A percentile compares a stretch with the other conserved stretches of the same genome.
Conservation (phyloP, 495 filamentous ascomycete genomes). For the Durotheca rogersii region DNA sequence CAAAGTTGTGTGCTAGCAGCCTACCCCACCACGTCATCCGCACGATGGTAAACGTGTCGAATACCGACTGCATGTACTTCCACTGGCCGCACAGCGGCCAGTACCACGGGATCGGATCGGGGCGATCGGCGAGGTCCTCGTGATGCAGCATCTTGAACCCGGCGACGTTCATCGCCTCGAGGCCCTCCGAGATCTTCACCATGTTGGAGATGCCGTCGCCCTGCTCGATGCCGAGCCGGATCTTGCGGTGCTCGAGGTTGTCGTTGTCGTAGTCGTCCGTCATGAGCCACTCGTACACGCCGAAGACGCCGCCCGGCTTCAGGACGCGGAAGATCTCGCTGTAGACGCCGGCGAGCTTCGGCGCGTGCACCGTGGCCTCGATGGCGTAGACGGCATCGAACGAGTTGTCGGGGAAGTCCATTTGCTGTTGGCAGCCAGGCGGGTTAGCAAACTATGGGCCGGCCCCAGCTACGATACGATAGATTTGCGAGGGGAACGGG, state of each 20-base stretch:
- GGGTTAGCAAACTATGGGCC: not conserved
- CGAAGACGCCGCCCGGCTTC: slow-evolving; percentile 94
- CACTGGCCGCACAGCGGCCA: slow-evolving; percentile 82
- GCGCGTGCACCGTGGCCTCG: slow-evolving; percentile 95
- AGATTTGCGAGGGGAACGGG: too few species aligned
- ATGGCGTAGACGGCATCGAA: slow-evolving; percentile 99
- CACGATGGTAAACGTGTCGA: slow-evolving; percentile 80
- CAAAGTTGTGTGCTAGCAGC: slow-evolving; percentile 70
- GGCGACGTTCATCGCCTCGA: slow-evolving; percentile 82
- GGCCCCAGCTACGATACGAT: not conserved
- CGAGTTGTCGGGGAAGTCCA: slow-evolving; percentile 86
- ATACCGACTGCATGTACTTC: slow-evolving; percentile 75
- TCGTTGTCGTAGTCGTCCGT: slow-evolving; percentile 91
- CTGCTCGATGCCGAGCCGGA: slow-evolving; percentile 93
- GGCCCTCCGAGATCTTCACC: slow-evolving; percentile 82
- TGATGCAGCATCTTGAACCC: slow-evolving; percentile 84
- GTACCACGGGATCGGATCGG: slow-evolving; percentile 86
- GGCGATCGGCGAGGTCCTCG: slow-evolving; percentile 85
- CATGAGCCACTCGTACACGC: slow-evolving; percentile 99
- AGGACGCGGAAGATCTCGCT: slow-evolving; percentile 90
- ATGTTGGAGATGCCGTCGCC: slow-evolving; percentile 99
- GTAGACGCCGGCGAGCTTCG: slow-evolving; percentile 92
- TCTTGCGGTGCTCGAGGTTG: slow-evolving; percentile 82
- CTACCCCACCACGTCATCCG: slow-evolving; percentile 90
- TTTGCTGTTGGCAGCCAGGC: slow-evolving; percentile 63